Percentiles rank a stretch among this genome's conserved stretches.
Evolutionary conservation across 345 rosid species (phyloP).

Genomic region (Rhodamnia argentea): DNA sequence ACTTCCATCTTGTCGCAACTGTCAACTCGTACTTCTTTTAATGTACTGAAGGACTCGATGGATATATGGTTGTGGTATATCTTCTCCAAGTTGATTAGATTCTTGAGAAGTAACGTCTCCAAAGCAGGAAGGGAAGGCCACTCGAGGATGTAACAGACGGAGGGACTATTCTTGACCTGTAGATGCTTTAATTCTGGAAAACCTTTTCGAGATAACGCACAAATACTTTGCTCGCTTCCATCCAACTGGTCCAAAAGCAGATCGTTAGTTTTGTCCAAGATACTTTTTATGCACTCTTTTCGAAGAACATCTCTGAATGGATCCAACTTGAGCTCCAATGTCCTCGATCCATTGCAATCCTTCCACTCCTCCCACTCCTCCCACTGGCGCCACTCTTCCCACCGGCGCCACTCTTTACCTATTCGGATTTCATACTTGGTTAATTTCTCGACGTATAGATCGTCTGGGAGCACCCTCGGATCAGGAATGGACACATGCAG

Average conservation of each 20-base stretch:
- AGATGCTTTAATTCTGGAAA: background rate
- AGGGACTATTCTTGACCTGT: background rate
- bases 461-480: background rate
- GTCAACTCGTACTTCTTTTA: background rate
- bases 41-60: background rate
- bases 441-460: background rate
- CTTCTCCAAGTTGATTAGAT: background rate
- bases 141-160: background rate
- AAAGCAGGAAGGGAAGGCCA: background rate
- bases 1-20: background rate
- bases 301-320: rapidly evolving
- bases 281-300: background rate
- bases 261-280: background rate
- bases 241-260: background rate
- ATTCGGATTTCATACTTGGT: background rate
- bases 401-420: rapidly evolving
- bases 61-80: background rate
- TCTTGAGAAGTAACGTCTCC: background rate
- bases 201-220: background rate
- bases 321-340: background rate
- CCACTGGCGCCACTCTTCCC: rapidly evolving
- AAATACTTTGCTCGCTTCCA: background rate
- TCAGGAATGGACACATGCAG: background rate
- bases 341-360: background rate
- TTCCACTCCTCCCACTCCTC: too few species aligned